Percentiles rank a stretch among this genome's conserved stretches.
Conservation (phyloP, 768 basidiomycete species). For the Trametes cubensis region DNA sequence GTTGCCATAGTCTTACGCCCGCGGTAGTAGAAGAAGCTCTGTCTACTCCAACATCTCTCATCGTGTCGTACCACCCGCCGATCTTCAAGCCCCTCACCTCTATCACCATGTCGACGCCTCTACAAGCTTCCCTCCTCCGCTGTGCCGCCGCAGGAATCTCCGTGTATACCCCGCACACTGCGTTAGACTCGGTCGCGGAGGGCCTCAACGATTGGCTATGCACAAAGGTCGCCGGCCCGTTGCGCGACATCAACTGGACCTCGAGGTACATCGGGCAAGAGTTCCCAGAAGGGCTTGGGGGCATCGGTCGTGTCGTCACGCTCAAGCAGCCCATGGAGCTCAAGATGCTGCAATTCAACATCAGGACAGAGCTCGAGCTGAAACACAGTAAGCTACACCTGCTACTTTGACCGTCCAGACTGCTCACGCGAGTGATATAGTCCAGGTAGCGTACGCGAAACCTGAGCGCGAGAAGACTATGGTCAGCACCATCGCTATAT, state of each 20-base stretch:
- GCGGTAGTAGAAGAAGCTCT: slow-evolving; percentile 73
- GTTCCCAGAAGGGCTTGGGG: slow-evolving; percentile 42
- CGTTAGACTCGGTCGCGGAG: slow-evolving; percentile 79
- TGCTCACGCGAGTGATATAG: slow-evolving; percentile 40
- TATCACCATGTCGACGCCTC: slow-evolving; percentile 73
- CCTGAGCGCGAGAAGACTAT: slow-evolving; percentile 30
- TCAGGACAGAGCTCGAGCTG: slow-evolving; percentile 70
- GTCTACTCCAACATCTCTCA: slow-evolving; percentile 58
- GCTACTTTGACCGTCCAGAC: slow-evolving; percentile 20
- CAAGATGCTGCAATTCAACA: slow-evolving; percentile 59
- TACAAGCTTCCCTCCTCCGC: slow-evolving; percentile 78
- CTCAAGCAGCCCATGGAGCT: slow-evolving; percentile 61
- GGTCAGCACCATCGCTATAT: slow-evolving; percentile 75
- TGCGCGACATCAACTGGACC: slow-evolving; percentile 39
- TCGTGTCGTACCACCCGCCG: slow-evolving; percentile 85
- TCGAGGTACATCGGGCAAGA: slow-evolving; percentile 33
- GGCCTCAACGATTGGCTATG: slow-evolving; percentile 94
- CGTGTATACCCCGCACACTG: slow-evolving; percentile 86
- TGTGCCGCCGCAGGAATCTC: slow-evolving; percentile 85
- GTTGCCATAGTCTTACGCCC: slow-evolving; percentile 60
- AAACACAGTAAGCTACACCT: slow-evolving; percentile 50
- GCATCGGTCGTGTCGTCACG: slow-evolving; percentile 69
- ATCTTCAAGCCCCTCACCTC: slow-evolving; percentile 78
- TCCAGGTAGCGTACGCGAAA: slow-evolving; percentile 64
- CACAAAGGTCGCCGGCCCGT: slow-evolving; percentile 33